Evolutionary conservation across 2,329 filamentous ascomycete species (phyloP).

Genomic region (Diplodia scrobiculata): DNA sequence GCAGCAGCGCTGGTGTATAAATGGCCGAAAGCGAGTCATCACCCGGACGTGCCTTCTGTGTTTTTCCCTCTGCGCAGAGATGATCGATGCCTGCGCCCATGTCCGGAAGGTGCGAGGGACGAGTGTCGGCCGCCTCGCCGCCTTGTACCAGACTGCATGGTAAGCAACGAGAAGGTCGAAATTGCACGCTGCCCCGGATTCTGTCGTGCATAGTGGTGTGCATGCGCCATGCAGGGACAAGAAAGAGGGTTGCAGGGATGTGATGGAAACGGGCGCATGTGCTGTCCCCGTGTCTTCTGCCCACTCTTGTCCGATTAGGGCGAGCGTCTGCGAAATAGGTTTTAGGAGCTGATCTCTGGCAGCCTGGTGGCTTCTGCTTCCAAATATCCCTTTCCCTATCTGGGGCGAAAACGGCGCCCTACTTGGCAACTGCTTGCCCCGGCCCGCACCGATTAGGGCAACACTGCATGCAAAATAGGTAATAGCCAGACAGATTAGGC

Average conservation of each 20-base stretch:
- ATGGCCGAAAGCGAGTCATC: neutral
- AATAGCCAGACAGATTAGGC: no score
- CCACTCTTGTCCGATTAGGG: neutral
- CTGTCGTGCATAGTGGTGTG: neutral
- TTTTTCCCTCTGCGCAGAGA: neutral
- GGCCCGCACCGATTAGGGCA: neutral
- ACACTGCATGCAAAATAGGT: no score
- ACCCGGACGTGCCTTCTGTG: neutral
- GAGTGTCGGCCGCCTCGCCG: neutral
- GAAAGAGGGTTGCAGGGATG: neutral
- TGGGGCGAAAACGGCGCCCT: neutral
- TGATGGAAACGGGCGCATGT: neutral
- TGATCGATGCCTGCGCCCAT: neutral
- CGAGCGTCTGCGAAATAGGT: neutral
- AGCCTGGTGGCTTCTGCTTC: neutral
- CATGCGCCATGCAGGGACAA: neutral
- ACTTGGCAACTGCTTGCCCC: neutral
- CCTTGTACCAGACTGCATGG: neutral
- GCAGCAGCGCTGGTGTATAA: neutral
- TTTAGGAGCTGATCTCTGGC: neutral
- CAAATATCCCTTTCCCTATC: neutral
- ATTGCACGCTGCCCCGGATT: neutral
- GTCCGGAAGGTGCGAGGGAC: neutral
- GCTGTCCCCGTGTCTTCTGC: neutral
- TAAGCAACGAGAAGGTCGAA: neutral